Percentiles rank a stretch among this genome's conserved stretches.
These are phyloP conservation scores for Capsicum baccatum DNA, from an alignment of 257 asterid genomes.

Conservation along the genomic window DNA sequence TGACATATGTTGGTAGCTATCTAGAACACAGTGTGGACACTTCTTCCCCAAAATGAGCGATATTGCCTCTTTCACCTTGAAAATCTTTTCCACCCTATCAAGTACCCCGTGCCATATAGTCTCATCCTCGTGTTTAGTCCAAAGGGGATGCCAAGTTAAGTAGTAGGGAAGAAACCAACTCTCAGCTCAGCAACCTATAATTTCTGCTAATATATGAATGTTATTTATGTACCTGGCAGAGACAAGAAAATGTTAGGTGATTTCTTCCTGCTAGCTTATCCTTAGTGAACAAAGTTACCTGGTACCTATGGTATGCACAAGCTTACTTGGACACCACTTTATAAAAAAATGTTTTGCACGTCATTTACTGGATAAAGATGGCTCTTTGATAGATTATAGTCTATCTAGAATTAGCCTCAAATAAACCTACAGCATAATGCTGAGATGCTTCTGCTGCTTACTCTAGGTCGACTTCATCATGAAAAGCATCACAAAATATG, in stretches of 20 bases:
- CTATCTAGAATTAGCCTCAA: background rate
- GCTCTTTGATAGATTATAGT: background rate
- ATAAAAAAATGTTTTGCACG: background rate
- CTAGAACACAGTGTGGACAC: background rate
- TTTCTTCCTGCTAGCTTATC: background rate
- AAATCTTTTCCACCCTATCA: background rate
- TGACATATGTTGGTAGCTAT: slow-evolving; percentile 1
- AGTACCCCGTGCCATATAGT: background rate
- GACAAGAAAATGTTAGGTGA: background rate
- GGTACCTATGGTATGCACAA: background rate
- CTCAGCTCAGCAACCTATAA: background rate
- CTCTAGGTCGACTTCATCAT: slow-evolving; percentile 3
- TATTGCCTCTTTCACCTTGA: background rate
- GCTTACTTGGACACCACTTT: background rate
- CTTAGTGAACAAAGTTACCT: background rate
- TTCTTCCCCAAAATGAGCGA: background rate
- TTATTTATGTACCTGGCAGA: background rate
- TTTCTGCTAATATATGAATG: background rate
- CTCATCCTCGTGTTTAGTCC: slow-evolving; percentile 11
- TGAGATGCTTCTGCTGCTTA: background rate
- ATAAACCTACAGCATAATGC: background rate
- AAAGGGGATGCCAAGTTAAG: slow-evolving; percentile 2
- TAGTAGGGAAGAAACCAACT: background rate
- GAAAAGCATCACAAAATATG: background rate
- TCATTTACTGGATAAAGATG: background rate